Conservation (phyloP, 2,329 filamentous ascomycete species). For the Penicillium sp. region DNA sequence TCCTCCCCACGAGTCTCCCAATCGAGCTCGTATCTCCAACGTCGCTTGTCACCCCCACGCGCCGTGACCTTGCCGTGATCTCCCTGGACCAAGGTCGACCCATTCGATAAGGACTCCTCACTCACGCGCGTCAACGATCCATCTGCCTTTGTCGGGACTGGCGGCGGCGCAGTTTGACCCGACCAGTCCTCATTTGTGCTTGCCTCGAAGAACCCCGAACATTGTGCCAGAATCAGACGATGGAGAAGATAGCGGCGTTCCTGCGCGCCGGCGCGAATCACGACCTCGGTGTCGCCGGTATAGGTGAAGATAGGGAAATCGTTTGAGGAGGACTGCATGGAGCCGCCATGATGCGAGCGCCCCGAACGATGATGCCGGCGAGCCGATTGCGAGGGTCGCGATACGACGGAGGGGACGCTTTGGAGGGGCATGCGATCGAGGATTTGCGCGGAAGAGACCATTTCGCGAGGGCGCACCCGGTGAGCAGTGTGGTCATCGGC, state of each 20-base stretch:
- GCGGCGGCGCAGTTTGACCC: constrained; percentile 35
- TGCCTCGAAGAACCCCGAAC: constrained; percentile 91
- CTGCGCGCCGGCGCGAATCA: constrained; percentile 71
- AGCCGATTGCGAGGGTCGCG: constrained; percentile 65
- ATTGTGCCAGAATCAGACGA: constrained; percentile 83
- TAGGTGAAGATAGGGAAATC: constrained; percentile 92
- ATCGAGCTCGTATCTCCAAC: constrained; percentile 90
- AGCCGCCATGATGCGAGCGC: constrained; percentile 78
- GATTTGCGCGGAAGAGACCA: constrained; percentile 53
- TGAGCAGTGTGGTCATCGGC: neutral
- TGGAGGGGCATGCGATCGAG: constrained; percentile 63
- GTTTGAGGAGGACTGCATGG: constrained; percentile 74
- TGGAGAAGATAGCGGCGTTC: constrained; percentile 89
- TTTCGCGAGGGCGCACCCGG: constrained; percentile 27
- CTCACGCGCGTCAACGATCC: constrained; percentile 41
- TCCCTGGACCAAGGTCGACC: constrained; percentile 46
- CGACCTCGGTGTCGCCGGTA: constrained; percentile 90
- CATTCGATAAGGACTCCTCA: constrained; percentile 40
- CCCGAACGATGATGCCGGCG: constrained; percentile 72
- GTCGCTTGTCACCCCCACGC: constrained; percentile 58
- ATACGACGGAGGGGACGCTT: constrained; percentile 67
- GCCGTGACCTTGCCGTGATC: constrained; percentile 47
- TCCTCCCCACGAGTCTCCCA: constrained; percentile 70
- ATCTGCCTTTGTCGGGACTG: constrained; percentile 55
- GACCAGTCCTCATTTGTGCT: constrained; percentile 79